Base-by-base conservation (phyloP, 805 yeast genomes). In the Ascoidea rubescens region DNA sequence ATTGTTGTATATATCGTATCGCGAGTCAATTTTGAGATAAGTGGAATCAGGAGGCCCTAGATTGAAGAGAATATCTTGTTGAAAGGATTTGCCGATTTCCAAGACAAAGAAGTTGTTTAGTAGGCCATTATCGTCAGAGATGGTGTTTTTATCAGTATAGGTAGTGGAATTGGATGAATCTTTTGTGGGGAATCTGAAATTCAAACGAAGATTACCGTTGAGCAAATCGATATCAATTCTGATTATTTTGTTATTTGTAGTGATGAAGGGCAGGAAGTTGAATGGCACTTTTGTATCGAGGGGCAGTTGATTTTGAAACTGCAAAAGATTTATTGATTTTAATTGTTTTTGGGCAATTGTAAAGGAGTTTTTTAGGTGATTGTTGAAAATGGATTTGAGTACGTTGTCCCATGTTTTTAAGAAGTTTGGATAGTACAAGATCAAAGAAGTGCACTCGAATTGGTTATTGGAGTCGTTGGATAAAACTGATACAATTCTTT, bases 401-500 rank as follows among this genome's bases (percentile, higher is more conserved):
- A 37, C 8, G 4, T 8, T 10, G 14, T 37, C 43, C 28, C 28
- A 21, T 21, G 28, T 21, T 10, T 14, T 10, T 2, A 37, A 14
- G 14, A 37, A 37, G 14, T 37, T 37, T 2, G 8, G 8, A 10
- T 37, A 10, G 14, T 8, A 37, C 14, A 37, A 37, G 14, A 37
- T 37, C 14, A 37, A 37, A 37, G 8, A 10, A 2, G 14, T 37
- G 14, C 14, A 10, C 43, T 37, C 14, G 8, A 10, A 10, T 10
- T 8, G 8, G 14, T 37, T 37, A 37, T 10, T 51, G 4, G 21
- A 17, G 5, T 49, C 42, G 4, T 50, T 17, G 14, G 53, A 43
- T 5, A 32, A 14, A 30, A 52, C 48, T 46, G 45, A 50, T 12
- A 68, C 60, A 57, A 77, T 78, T 43, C 58, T 54, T 12, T 57